Percentiles rank a stretch among this genome's conserved stretches.
phyloP scores from a whole-genome alignment of 495 filamentous ascomycete species.

The Saxophila tyrrhenica region DNA sequence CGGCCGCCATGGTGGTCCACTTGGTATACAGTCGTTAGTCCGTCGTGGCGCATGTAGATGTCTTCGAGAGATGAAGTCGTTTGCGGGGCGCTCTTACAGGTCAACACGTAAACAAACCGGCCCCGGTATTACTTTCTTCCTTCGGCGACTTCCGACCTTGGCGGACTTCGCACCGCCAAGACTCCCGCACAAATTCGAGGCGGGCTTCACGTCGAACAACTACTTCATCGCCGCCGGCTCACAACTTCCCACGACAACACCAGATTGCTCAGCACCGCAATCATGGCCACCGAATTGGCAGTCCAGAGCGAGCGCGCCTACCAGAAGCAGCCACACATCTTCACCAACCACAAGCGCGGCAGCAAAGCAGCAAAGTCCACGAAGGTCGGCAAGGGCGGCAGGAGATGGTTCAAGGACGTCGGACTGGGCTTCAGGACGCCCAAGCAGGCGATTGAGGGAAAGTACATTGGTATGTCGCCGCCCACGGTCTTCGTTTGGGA shows the following conservation, averaged over 20 bases:
- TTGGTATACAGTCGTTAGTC: conserved; percentile 2
- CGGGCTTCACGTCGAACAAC: background rate
- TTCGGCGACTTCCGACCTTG: background rate
- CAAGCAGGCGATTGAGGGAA: conserved; percentile 93
- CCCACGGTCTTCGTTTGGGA: background rate
- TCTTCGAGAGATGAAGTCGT: background rate
- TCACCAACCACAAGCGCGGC: conserved; percentile 70
- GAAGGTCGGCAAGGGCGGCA: conserved; percentile 69
- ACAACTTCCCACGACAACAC: background rate
- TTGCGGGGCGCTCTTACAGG: background rate
- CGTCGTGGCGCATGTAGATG: background rate
- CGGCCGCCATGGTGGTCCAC: conserved; percentile 10
- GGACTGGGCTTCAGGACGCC: conserved; percentile 97
- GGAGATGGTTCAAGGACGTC: conserved; percentile 99
- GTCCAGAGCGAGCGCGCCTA: conserved; percentile 30
- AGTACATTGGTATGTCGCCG: conserved; percentile 84
- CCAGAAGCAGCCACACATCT: conserved; percentile 85
- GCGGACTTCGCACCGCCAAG: conserved; percentile 7
- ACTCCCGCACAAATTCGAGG: background rate
- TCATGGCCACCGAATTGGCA: conserved; percentile 29
- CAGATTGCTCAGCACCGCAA: conserved; percentile 18
- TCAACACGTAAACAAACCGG: background rate
- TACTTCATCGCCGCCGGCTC: conserved; percentile 4
- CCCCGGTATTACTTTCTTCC: background rate
- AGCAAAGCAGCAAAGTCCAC: conserved; percentile 70